Base-by-base conservation (phyloP, 371 early-diverging fungal genomes). In the Smittium mucronatum region DNA sequence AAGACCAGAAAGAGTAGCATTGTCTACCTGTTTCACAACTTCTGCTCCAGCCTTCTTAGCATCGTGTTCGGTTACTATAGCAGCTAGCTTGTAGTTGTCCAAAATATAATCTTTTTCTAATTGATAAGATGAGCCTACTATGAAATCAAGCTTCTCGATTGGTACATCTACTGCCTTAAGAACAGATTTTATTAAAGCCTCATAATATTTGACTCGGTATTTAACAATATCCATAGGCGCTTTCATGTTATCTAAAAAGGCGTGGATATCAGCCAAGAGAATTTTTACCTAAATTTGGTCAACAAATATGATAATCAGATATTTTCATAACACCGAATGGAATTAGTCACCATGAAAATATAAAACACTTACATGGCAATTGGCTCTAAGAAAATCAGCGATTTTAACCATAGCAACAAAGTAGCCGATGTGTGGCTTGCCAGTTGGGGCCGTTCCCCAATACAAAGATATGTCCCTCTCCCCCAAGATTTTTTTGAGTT, bases 381-480 rank as follows among this genome's bases (percentile, higher is more conserved):
- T 98, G 65, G 99, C 99, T 71, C 84, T 75, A 69, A 99, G 83
- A 80, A 97, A 98, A 82, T 99, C 99, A 31, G 94, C 95, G 78
- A 99, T 87, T 85, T 99, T 99, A 71, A 93, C 80, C 88, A 99
- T 90, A 17, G 99, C 91, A 8, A 99, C 93, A 86, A 95, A 97
- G 86, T 99, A 99, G 66, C 94, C 99, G 74, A 99, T 86, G 77
- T 99, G 99, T 32, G 97, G 97, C 77, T 88, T 89, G 70, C 99
- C 99, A 1, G 99, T 99, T 5, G 98, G 90, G 28, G 99, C 99
- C 33, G 99, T 98, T 63, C 99, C 99, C 99, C 99, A 99, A 87
- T 99, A 99, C 75, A 99, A 80, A 72, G 88, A 92, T 47, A 98
- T 79, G 79, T 96, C 92, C 68, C 99, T 87, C 77, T 94, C 92